A percentile compares a stretch with the other conserved stretches of the same genome.
Evolutionary conservation across 2,329 filamentous ascomycete species (phyloP).

Genomic region (Blastomyces parvus): DNA sequence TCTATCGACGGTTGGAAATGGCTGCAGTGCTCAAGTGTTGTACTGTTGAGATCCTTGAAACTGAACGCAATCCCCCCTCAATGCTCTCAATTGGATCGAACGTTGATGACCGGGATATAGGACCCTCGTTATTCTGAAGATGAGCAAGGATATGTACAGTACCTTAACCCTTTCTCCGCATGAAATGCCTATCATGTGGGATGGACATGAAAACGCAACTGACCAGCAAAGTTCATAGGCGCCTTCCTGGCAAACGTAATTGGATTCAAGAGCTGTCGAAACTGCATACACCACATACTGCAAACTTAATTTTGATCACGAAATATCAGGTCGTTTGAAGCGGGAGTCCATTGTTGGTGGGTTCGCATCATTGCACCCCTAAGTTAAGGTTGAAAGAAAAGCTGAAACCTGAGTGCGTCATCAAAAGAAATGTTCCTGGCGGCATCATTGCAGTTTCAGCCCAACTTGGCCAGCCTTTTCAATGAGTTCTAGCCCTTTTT

Average conservation of each 20-base stretch:
- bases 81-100: constrained; percentile 10
- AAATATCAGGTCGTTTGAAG: not conserved
- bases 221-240: too few species aligned
- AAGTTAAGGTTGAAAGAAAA: not conserved
- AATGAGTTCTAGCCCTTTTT: not conserved
- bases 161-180: constrained; percentile 16
- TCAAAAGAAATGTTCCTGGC: not conserved
- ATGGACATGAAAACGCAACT: too few species aligned
- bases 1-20: constrained; percentile 15
- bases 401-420: not conserved
- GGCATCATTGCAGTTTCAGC: not conserved
- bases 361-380: not conserved
- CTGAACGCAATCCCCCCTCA: constrained; percentile 1
- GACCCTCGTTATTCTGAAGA: constrained; percentile 22
- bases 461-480: not conserved
- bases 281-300: not conserved
- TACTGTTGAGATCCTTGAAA: constrained; percentile 8
- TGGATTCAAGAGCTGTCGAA: not conserved
- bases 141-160: constrained; percentile 14
- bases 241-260: too few species aligned
- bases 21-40: constrained; percentile 12
- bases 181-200: too few species aligned
- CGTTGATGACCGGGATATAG: constrained; percentile 20
- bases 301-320: not conserved
- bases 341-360: not conserved